Conservation (phyloP, 2,329 filamentous ascomycete species). For the Rutstroemia sp. region DNA sequence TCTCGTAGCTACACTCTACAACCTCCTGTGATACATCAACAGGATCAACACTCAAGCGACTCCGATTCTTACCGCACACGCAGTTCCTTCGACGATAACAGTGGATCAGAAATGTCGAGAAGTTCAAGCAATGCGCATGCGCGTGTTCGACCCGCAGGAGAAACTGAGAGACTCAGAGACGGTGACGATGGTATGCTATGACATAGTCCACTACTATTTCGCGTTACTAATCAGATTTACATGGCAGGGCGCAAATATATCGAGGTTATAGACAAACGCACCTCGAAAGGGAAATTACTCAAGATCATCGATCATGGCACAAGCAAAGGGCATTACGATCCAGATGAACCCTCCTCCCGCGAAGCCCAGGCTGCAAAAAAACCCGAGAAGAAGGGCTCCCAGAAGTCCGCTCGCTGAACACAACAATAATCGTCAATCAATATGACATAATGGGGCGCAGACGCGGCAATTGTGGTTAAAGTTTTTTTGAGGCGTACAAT, state of each 20-base stretch:
- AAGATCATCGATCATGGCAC: not conserved
- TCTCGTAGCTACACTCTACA: not conserved
- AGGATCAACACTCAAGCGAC: not conserved
- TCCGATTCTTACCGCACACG: not conserved
- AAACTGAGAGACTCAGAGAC: constrained; percentile 2
- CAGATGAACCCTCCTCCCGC: not conserved
- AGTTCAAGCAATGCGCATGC: not conserved
- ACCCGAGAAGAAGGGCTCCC: not conserved
- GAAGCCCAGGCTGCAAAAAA: not conserved
- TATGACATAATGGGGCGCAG: not conserved
- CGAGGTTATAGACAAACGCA: not conserved
- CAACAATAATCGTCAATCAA: not conserved
- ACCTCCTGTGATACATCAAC: not conserved
- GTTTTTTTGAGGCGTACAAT: not conserved
- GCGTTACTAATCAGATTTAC: not conserved
- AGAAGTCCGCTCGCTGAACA: not conserved
- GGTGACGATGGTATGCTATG: not conserved
- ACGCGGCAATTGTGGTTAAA: not conserved
- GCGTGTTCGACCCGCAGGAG: not conserved
- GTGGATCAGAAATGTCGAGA: not conserved
- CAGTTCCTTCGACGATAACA: not conserved
- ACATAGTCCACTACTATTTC: not conserved
- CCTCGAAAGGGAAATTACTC: not conserved
- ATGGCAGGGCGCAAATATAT: not conserved
- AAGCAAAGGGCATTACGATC: not conserved